These are phyloP conservation scores for Ensete ventricosum DNA, from an alignment of 176 grass and related monocot genomes.

Conservation along the genomic window DNA sequence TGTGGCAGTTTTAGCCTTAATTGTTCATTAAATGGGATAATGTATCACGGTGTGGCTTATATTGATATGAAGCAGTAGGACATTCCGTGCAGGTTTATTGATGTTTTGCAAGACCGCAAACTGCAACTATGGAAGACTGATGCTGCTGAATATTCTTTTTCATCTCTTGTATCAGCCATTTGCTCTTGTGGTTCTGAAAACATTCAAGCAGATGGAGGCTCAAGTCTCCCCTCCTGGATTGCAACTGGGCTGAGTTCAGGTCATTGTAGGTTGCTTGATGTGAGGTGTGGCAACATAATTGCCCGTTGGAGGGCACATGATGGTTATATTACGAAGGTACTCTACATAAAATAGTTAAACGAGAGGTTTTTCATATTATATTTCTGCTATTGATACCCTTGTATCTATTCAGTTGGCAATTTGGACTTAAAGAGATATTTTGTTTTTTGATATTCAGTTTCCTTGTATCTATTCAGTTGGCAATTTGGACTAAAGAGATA, in stretches of 20 bases:
- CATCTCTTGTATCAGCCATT: constrained; percentile 85
- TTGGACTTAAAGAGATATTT: constrained; percentile 23
- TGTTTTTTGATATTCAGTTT: constrained; percentile 38
- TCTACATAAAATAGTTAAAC: not conserved
- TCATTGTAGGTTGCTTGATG: constrained; percentile 70
- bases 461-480: not conserved
- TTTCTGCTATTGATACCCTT: not conserved
- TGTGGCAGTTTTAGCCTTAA: not conserved
- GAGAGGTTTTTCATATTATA: not conserved
- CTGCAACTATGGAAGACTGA: constrained; percentile 87
- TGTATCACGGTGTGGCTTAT: not conserved
- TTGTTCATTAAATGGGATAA: not conserved
- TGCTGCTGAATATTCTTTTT: constrained; percentile 67
- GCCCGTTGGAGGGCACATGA: constrained; percentile 86
- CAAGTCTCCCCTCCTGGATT: constrained; percentile 52
- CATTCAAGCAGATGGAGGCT: constrained; percentile 23
- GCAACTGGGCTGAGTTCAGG: constrained; percentile 85
- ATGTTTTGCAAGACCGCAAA: constrained; percentile 65
- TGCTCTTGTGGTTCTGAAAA: constrained; percentile 82
- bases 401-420: not conserved
- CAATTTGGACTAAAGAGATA: constrained; percentile 10
- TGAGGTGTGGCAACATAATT: constrained; percentile 68
- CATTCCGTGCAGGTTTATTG: constrained; percentile 68
- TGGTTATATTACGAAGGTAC: constrained; percentile 90
- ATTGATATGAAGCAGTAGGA: not conserved